A percentile compares a stretch with the other conserved stretches of the same genome.
phyloP scores from a whole-genome alignment of 2,329 filamentous ascomycete species.

The Trichophyton schoenleinii region DNA sequence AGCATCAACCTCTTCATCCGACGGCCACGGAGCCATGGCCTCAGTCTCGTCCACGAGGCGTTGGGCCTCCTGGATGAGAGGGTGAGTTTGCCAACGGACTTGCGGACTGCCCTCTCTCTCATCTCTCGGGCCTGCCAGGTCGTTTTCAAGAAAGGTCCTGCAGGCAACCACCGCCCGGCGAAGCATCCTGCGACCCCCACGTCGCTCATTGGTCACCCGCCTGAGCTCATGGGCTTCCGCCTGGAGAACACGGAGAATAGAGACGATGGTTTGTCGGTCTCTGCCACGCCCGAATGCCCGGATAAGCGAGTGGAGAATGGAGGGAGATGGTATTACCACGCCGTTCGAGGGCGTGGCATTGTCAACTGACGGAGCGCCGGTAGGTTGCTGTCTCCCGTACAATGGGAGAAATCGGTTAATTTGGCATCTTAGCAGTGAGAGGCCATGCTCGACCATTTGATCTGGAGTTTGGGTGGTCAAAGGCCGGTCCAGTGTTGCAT shows the following conservation, averaged over 20 bases:
- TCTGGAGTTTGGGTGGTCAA: not conserved
- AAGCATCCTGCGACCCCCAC: constrained; percentile 28
- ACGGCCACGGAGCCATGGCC: constrained; percentile 27
- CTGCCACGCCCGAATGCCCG: constrained; percentile 29
- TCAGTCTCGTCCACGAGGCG: constrained; percentile 24
- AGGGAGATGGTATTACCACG: constrained; percentile 21
- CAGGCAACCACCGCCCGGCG: constrained; percentile 30
- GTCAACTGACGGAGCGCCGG: not conserved
- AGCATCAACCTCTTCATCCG: constrained; percentile 27
- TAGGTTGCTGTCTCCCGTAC: not conserved
- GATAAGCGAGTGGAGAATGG: constrained; percentile 31
- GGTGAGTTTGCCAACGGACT: not conserved
- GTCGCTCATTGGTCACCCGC: constrained; percentile 23
- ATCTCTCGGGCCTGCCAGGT: constrained; percentile 13
- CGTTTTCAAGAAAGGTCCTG: constrained; percentile 30
- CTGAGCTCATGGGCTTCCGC: constrained; percentile 31
- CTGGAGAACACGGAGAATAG: constrained; percentile 31
- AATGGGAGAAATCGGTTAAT: not conserved
- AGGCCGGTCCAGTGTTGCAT: not conserved
- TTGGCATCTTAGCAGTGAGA: not conserved
- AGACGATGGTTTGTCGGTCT: constrained; percentile 30
- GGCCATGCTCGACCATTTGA: not conserved
- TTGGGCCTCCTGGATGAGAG: constrained; percentile 22
- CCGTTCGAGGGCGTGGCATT: not conserved
- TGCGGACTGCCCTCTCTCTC: not conserved